phyloP scores from a whole-genome alignment of 257 asterid species.

The Forsythia viridissima region DNA sequence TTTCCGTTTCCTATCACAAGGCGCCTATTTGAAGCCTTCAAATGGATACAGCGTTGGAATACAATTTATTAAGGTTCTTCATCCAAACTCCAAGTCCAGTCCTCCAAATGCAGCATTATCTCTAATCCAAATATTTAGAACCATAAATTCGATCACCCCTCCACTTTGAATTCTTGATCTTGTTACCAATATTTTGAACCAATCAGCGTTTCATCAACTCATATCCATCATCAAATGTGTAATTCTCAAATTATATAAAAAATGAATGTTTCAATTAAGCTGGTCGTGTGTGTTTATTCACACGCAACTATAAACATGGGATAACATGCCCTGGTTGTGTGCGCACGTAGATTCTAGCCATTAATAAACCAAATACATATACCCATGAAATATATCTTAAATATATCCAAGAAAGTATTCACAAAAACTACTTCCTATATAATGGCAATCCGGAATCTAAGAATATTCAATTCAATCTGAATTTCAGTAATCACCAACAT shows the following conservation, averaged over 20 bases:
- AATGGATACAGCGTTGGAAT: background rate
- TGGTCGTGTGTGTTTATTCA: background rate
- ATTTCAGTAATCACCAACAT: background rate
- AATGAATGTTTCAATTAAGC: background rate
- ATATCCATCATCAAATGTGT: background rate
- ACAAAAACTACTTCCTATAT: background rate
- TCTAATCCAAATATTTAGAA: background rate
- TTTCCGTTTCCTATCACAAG: background rate
- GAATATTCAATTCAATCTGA: background rate
- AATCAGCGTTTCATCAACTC: background rate
- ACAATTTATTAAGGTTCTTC: background rate
- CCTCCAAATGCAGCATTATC: background rate
- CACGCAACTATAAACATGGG: background rate
- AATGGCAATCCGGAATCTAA: background rate
- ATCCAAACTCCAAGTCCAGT: background rate
- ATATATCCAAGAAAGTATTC: background rate
- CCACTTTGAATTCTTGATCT: background rate
- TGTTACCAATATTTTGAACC: background rate
- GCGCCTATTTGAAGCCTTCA: background rate
- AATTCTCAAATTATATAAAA: background rate
- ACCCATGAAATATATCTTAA: background rate
- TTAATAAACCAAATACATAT: no score
- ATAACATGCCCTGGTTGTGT: background rate
- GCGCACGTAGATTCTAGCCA: background rate
- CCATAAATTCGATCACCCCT: background rate